Base-by-base conservation (phyloP, 2,329 filamentous ascomycete species). In the Penicillium sp. region DNA sequence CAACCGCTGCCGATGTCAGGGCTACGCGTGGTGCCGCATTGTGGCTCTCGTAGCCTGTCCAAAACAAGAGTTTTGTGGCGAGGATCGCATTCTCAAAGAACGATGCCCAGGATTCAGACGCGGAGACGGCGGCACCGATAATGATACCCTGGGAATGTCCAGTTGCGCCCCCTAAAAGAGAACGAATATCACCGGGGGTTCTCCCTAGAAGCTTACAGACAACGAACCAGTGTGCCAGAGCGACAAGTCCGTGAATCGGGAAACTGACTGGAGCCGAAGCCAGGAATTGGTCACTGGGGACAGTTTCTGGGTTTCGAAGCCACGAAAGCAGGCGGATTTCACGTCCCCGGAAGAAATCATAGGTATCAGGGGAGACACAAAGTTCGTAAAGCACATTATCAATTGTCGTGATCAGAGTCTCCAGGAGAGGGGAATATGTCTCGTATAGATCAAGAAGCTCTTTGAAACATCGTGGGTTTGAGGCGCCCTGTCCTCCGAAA, bases 401-500 rank as follows among this genome's bases (percentile, higher is more conserved):
- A 20, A 42, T 21, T 28, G 21, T 26, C 12, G 9, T 14, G 21
- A 51, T 28, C 16, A 51, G 21, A 12, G 14, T 16, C 12, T 51
- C 48, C 33, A 51, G 24, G 14, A 51, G 23, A 7, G 48, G 48
- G 11, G 33, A 21, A 28, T 51, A 51, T 20, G 48, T 12, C 11
- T 51, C 23, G 23, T 51, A 51, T 26, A 51, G 5, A n/a, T 51
- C 48, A 38, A 38, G 33, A 28, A 51, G 48, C 14, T 51, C 48
- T 21, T 21, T 20, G 33, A 51, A 42, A 21, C 48, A 51, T 11
- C 48, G 35, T 4, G 35, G 48, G 23, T 51, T 51, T 14, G 48
- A 51, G 6, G 48, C 48, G 9, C 48, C 48, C 42, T 51, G 48
- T 23, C 48, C 48, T 42, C 48, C 48, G 12, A 51, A 51, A 42